Percentiles rank a stretch among this genome's conserved stretches.
phyloP scores from a whole-genome alignment of 208 protist genomes.

The Jaenimonas drosophilae region DNA sequence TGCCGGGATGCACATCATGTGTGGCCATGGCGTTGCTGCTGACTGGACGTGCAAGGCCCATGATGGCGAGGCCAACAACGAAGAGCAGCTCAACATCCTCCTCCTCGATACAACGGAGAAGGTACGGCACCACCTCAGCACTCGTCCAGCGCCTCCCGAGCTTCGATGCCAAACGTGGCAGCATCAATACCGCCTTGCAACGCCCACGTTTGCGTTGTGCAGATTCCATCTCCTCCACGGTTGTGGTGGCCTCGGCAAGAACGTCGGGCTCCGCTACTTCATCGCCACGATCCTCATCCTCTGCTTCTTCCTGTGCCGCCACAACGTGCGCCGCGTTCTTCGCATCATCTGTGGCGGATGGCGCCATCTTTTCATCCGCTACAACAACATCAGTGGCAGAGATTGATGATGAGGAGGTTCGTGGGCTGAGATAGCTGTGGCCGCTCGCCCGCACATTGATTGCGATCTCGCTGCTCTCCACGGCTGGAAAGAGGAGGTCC shows the following conservation, averaged over 20 bases:
- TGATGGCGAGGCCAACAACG: constrained; percentile 33
- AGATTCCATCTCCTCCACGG: constrained; percentile 36
- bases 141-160: constrained; percentile 37
- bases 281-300: constrained; percentile 6
- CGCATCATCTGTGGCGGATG: too few relatives aligned
- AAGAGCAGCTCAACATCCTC: constrained; percentile 58
- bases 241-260: constrained; percentile 21
- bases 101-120: constrained; percentile 70
- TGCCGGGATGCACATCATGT: constrained; percentile 5
- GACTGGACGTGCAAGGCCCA: constrained; percentile 32
- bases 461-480: neutral
- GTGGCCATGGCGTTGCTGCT: too few relatives aligned
- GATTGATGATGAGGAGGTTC: neutral
- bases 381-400: constrained; percentile 4
- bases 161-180: constrained; percentile 37
- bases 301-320: constrained; percentile 6
- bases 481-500: constrained; percentile 46
- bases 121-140: constrained; percentile 56
- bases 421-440: neutral
- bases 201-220: constrained; percentile 29
- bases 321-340: too few relatives aligned
- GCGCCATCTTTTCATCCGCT: too few relatives aligned
- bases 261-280: neutral
- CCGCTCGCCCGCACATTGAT: too few relatives aligned
- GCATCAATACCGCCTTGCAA: constrained; percentile 44